These are phyloP conservation scores for Polytolypa hystricis DNA, from an alignment of 2,329 filamentous ascomycete species.

Conservation along the genomic window DNA sequence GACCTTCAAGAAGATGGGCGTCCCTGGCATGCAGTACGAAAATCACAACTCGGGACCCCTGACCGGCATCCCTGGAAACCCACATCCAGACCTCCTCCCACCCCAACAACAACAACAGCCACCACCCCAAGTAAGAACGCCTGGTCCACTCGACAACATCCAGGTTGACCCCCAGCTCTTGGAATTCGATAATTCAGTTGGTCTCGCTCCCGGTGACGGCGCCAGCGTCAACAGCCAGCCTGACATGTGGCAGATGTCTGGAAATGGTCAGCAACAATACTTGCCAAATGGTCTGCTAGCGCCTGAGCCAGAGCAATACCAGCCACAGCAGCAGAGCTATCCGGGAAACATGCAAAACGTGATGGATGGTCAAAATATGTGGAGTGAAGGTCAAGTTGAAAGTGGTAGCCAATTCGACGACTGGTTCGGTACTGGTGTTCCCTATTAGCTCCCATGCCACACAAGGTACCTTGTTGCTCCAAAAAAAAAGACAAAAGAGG, in stretches of 20 bases:
- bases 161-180: slow-evolving; percentile 35
- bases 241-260: slow-evolving; percentile 16
- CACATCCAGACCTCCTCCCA: slow-evolving; percentile 34
- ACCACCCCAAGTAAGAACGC: slow-evolving; percentile 17
- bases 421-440: slow-evolving; percentile 26
- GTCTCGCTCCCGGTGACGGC: slow-evolving; percentile 3
- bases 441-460: neutral
- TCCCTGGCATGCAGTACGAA: slow-evolving; percentile 21
- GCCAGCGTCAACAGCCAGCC: slow-evolving; percentile 13
- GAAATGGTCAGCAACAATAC: slow-evolving; percentile 14
- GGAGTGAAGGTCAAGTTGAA: slow-evolving; percentile 28
- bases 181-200: slow-evolving; percentile 16
- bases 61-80: slow-evolving; percentile 32
- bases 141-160: slow-evolving; percentile 15
- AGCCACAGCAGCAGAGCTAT: slow-evolving; percentile 14
- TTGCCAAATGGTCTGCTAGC: slow-evolving; percentile 7
- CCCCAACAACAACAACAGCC: slow-evolving; percentile 13
- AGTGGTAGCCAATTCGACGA: slow-evolving; percentile 36
- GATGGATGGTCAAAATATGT: slow-evolving; percentile 24
- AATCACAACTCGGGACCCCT: slow-evolving; percentile 23
- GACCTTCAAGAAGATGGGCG: slow-evolving; percentile 29
- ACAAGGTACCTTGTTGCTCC: neutral
- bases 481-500: neutral
- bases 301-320: slow-evolving; percentile 12
- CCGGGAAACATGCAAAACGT: slow-evolving; percentile 20